Base-by-base conservation (phyloP, 1,139 yeast genomes). In the Debaryomyces subglobosus region DNA sequence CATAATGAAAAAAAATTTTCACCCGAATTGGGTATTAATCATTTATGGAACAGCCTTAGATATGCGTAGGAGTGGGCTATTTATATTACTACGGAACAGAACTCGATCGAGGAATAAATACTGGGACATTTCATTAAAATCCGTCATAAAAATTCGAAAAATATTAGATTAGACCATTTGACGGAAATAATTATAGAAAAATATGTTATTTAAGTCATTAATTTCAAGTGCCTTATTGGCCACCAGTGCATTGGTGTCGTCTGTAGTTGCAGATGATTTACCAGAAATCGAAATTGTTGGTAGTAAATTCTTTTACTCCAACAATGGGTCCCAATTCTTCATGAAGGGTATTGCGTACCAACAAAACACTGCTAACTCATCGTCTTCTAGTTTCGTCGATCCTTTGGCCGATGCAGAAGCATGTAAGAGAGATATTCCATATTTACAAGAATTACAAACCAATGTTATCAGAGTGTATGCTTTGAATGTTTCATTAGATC, bases 371-470 rank as follows among this genome's bases (percentile, higher is more conserved):
- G 68, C 64, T 35, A 71, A 67, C 53, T 56, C 57, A 36, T 27
- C 43, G n/a, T 27, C 20, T 10, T 58, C 68, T 37, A 72, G 82
- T 2, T 86, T 89, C 40, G 65, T 71, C 44, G 89, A 89, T 69
- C 96, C 92, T 10, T 75, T 91, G 49, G 84, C 94, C 16, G 87
- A 90, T 59, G 78, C 78, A 10, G 84, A 79, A 23, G 72, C 78
- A 39, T 89, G 97, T 79, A 72, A 81, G 57, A 85, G 97, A 71
- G 98, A 92, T 68, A 79, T 90, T 57, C 85, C 87, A 53, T 83
- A 83, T 62, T 74, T 86, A 64, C 72, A 79, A 67, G 81, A 78
- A 49, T 69, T 85, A 46, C 73, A 79, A 50, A 82, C 89, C 54
- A 86, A 86, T 61, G 82, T 85, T 49, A 73, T 87, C 59, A 79